phyloP scores from a whole-genome alignment of 176 grass and related monocot species.

The Lolium perenne region DNA sequence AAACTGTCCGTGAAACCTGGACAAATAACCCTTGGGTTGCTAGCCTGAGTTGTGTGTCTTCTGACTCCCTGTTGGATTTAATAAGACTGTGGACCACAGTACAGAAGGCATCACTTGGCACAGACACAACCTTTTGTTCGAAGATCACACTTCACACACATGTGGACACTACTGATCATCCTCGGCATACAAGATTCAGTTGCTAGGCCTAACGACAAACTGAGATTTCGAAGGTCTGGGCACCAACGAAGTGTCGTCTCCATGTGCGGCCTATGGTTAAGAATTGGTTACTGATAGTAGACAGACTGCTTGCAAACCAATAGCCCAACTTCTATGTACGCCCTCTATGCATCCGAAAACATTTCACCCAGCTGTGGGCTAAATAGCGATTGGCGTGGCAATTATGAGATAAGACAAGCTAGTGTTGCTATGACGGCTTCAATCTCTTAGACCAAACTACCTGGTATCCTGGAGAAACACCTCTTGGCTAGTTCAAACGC shows the following conservation, averaged over 20 bases:
- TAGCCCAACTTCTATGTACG: neutral
- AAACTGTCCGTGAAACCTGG: neutral
- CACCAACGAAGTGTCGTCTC: neutral
- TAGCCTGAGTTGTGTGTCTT: neutral
- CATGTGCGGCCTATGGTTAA: neutral
- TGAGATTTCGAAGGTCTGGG: conserved; percentile 12
- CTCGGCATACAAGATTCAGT: neutral
- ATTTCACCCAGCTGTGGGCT: neutral
- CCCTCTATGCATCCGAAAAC: neutral
- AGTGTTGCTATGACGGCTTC: neutral
- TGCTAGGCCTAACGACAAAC: neutral
- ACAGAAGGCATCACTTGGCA: neutral
- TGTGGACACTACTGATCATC: neutral
- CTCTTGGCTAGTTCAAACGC: neutral
- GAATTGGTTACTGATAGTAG: neutral
- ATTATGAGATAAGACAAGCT: neutral
- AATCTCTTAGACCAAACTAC: neutral
- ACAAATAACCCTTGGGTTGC: neutral
- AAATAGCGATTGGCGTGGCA: neutral
- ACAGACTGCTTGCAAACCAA: neutral
- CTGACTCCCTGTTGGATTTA: conserved; percentile 13
- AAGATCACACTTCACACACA: conserved; percentile 11
- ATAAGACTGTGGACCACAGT: neutral
- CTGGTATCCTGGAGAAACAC: neutral
- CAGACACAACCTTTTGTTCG: neutral